Conservation (phyloP, 2,329 filamentous ascomycete genomes). For the Chaetothyriales sp. region DNA sequence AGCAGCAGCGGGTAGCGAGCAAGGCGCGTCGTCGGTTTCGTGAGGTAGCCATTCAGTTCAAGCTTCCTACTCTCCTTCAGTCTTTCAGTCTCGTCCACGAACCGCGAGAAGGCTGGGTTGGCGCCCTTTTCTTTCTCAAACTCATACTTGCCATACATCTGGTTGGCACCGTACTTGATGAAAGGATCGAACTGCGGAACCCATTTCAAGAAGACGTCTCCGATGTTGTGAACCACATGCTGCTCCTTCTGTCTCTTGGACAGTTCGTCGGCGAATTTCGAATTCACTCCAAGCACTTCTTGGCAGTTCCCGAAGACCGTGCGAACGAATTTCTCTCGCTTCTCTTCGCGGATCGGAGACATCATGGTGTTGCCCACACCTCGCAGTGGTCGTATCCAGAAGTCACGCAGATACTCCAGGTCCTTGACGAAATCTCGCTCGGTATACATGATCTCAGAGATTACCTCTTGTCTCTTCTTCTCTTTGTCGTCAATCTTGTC, state of each 20-base stretch:
- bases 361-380: slow-evolving; percentile 45
- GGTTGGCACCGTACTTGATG: slow-evolving; percentile 89
- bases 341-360: slow-evolving; percentile 78
- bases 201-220: slow-evolving; percentile 87
- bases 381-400: slow-evolving; percentile 90
- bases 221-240: slow-evolving; percentile 76
- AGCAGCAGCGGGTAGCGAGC: slow-evolving; percentile 86
- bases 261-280: slow-evolving; percentile 70
- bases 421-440: slow-evolving; percentile 99
- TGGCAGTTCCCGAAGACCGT: slow-evolving; percentile 94
- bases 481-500: slow-evolving; percentile 81
- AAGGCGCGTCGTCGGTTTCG: slow-evolving; percentile 89
- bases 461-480: slow-evolving; percentile 95
- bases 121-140: slow-evolving; percentile 89
- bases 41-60: slow-evolving; percentile 92
- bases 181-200: slow-evolving; percentile 91
- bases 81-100: slow-evolving; percentile 91
- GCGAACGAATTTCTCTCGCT: slow-evolving; percentile 78
- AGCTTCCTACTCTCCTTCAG: slow-evolving; percentile 93
- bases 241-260: slow-evolving; percentile 82
- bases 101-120: slow-evolving; percentile 73
- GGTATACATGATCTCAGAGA: slow-evolving; percentile 96
- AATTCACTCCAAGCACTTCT: slow-evolving; percentile 87
- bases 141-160: slow-evolving; percentile 92
- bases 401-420: slow-evolving; percentile 90